Percentiles rank a stretch among this genome's conserved stretches.
These are phyloP conservation scores for Desmodesmus armatus DNA, from an alignment of 139 green algal genomes.

Conservation along the genomic window DNA sequence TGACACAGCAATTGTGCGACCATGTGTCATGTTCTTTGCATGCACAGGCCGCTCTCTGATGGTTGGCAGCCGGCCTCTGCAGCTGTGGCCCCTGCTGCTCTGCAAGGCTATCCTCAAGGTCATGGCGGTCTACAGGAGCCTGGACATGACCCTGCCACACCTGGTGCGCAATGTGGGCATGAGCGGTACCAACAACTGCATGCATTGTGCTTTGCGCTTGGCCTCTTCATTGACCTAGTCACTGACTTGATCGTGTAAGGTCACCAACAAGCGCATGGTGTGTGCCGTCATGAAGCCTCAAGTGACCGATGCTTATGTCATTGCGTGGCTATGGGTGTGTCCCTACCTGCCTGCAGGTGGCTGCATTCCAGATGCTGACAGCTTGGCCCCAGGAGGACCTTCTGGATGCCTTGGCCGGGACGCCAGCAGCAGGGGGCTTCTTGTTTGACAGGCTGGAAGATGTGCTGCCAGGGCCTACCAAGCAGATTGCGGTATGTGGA, in stretches of 20 bases:
- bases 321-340: too few species aligned
- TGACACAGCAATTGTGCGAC: background rate
- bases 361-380: constrained; percentile 78
- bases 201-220: too few species aligned
- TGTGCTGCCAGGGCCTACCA: constrained; percentile 35
- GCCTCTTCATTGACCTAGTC: too few species aligned
- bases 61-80: constrained; percentile 69
- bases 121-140: constrained; percentile 64
- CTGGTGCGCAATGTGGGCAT: constrained; percentile 65
- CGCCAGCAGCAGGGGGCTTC: constrained; percentile 47
- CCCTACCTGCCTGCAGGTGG: constrained; percentile 58
- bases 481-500: too few species aligned
- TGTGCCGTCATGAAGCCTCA: too few species aligned
- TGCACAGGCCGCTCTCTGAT: constrained; percentile 69
- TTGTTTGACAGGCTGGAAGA: constrained; percentile 77
- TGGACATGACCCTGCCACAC: constrained; percentile 58
- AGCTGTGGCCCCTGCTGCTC: constrained; percentile 87
- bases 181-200: too few species aligned
- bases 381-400: constrained; percentile 80
- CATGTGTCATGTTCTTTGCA: background rate
- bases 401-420: constrained; percentile 49
- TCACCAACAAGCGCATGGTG: too few species aligned
- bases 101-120: constrained; percentile 85
- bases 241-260: too few species aligned
- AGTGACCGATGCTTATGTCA: too few species aligned